These are phyloP conservation scores for Tilletia walkeri DNA, from an alignment of 1,284 basidiomycete species.

Conservation along the genomic window DNA sequence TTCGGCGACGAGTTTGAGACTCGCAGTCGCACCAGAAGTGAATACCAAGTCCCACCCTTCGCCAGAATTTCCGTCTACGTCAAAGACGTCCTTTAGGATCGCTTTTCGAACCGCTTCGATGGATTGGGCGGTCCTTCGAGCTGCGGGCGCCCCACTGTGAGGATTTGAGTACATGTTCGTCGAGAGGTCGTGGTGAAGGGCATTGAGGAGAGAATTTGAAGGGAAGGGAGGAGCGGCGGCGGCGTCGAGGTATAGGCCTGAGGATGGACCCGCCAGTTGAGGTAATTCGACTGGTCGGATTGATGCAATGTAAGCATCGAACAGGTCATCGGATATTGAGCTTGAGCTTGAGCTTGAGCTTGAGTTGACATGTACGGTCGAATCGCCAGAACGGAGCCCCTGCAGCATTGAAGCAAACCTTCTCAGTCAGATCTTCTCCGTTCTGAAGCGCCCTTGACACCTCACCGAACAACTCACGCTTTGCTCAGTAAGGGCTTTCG, in stretches of 20 bases:
- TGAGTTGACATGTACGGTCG: no score
- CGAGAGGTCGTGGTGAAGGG: constrained; percentile 29
- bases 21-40: constrained; percentile 38
- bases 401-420: no score
- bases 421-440: no score
- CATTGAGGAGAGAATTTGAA: constrained; percentile 33
- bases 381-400: no score
- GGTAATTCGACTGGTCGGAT: not conserved
- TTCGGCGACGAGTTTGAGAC: constrained; percentile 38
- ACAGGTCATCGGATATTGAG: not conserved
- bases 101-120: constrained; percentile 38
- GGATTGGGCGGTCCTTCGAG: constrained; percentile 32
- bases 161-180: constrained; percentile 50
- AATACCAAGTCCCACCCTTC: constrained; percentile 39
- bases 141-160: constrained; percentile 50
- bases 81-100: constrained; percentile 48
- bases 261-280: not conserved
- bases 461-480: no score
- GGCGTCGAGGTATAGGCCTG: constrained; percentile 46
- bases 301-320: constrained; percentile 1
- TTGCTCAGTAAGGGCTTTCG: no score
- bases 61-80: constrained; percentile 26
- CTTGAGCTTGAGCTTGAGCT: not conserved
- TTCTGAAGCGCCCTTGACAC: no score
- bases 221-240: constrained; percentile 49